These are phyloP conservation scores for Graphium sp. DNA, from an alignment of 2,329 filamentous ascomycete species.

Conservation along the genomic window DNA sequence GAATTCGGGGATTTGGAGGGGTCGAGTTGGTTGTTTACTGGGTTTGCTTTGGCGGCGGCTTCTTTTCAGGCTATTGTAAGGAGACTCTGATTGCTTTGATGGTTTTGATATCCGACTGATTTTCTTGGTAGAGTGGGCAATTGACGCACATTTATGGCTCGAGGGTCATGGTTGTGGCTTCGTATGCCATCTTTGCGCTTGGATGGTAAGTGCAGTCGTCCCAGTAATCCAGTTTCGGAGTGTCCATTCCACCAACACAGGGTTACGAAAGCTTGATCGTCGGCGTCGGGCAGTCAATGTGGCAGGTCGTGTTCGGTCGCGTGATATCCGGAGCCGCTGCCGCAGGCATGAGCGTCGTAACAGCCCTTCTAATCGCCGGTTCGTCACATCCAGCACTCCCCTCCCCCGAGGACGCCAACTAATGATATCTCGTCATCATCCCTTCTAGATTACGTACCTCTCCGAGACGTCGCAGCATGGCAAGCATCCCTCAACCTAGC, in stretches of 20 bases:
- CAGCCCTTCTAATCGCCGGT: slow-evolving; percentile 34
- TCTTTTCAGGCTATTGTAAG: slow-evolving; percentile 12
- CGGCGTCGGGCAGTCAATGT: slow-evolving; percentile 26
- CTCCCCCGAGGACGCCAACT: neutral
- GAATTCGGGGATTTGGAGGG: slow-evolving; percentile 39
- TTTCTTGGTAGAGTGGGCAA: slow-evolving; percentile 11
- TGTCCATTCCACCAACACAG: slow-evolving; percentile 1
- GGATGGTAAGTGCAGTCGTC: slow-evolving; percentile 9
- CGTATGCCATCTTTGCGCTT: slow-evolving; percentile 11
- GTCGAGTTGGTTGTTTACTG: slow-evolving; percentile 24
- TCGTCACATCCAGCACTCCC: slow-evolving; percentile 1
- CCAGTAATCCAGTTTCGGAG: neutral
- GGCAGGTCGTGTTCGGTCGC: slow-evolving; percentile 29
- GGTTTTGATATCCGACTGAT: neutral
- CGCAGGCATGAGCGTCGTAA: slow-evolving; percentile 31
- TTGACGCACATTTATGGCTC: slow-evolving; percentile 13
- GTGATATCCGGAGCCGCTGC: slow-evolving; percentile 33
- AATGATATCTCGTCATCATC: neutral
- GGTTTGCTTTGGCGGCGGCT: slow-evolving; percentile 14
- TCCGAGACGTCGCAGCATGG: slow-evolving; percentile 35
- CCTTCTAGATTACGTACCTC: slow-evolving; percentile 26
- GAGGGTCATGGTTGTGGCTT: slow-evolving; percentile 10
- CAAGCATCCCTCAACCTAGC: slow-evolving; percentile 34
- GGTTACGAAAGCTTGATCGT: slow-evolving; percentile 4
- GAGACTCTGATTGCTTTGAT: too few relatives aligned